Evolutionary conservation across 2,329 filamentous ascomycete species (phyloP).

Genomic region (Neofusicoccum laricinum): DNA sequence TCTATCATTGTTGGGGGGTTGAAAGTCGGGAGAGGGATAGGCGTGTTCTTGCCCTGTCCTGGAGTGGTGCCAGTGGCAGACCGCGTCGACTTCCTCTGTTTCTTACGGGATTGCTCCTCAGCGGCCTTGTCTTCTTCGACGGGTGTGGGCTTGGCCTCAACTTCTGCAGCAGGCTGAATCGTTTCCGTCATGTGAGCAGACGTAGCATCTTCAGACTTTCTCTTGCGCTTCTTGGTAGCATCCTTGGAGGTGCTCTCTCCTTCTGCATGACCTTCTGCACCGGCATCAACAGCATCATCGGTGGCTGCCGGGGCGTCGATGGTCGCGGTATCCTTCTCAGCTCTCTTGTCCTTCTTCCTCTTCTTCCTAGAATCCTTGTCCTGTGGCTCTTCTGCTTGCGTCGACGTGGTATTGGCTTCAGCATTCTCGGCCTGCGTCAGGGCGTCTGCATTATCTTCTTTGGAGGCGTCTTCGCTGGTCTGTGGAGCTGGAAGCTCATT

Average conservation of each 20-base stretch:
- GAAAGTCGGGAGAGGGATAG: constrained; percentile 2
- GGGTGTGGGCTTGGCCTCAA: background rate
- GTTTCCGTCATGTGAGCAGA: background rate
- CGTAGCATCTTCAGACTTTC: background rate
- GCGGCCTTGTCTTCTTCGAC: background rate
- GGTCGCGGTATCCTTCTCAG: background rate
- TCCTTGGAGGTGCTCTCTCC: background rate
- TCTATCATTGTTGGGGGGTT: background rate
- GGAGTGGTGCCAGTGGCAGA: background rate
- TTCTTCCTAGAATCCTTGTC: background rate
- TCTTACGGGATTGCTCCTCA: constrained; percentile 6
- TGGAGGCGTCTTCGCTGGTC: background rate
- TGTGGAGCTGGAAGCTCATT: background rate
- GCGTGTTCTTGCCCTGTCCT: background rate
- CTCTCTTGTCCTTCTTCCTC: constrained; percentile 6
- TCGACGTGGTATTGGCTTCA: background rate
- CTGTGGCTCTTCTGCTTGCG: background rate
- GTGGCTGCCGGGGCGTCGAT: background rate
- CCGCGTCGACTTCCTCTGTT: constrained; percentile 11
- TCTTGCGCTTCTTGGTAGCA: constrained; percentile 13
- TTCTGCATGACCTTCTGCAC: background rate
- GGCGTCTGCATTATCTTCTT: background rate
- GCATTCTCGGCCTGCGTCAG: background rate
- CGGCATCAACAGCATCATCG: background rate
- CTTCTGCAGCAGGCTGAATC: background rate